A percentile compares a stretch with the other conserved stretches of the same genome.
phyloP scores from a whole-genome alignment of 345 rosid species.

The Citrus reticulata region DNA sequence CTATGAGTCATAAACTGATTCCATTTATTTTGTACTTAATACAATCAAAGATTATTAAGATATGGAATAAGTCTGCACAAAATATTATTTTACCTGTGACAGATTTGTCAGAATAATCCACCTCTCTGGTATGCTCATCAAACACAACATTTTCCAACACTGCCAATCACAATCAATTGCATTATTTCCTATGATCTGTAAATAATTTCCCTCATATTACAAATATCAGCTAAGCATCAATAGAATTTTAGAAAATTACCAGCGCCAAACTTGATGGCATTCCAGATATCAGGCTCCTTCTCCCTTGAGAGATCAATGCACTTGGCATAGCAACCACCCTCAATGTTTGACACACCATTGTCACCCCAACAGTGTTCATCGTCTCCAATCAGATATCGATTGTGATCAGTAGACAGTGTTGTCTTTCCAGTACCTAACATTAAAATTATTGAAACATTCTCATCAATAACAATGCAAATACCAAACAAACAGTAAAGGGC shows the following conservation, averaged over 20 bases:
- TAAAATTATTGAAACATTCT: constrained; percentile 10
- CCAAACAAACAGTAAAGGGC: not conserved
- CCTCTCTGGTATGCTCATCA: constrained; percentile 87
- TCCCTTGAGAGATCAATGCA: constrained; percentile 91
- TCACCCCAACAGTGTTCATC: constrained; percentile 97
- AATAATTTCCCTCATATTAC: not conserved
- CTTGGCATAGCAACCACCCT: constrained; percentile 98
- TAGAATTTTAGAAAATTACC: constrained; percentile 34
- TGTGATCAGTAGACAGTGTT: constrained; percentile 92
- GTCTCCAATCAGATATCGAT: constrained; percentile 87
- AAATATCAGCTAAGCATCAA: not conserved
- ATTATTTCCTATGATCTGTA: not conserved
- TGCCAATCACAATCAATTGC: constrained; percentile 28
- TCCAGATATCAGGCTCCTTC: constrained; percentile 96
- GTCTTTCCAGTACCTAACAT: constrained; percentile 87
- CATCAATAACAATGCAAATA: constrained; percentile 20
- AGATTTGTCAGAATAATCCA: constrained; percentile 81
- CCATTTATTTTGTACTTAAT: not conserved
- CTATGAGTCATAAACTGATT: not conserved
- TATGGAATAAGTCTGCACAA: not conserved
- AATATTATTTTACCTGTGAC: constrained; percentile 60
- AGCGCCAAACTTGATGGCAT: constrained; percentile 93
- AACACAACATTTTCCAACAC: constrained; percentile 95
- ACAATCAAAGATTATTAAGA: not conserved
- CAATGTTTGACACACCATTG: constrained; percentile 92